Percentiles rank a stretch among this genome's conserved stretches.
phyloP scores from a whole-genome alignment of 1,284 basidiomycete species.

The Puccinia novopanici region DNA sequence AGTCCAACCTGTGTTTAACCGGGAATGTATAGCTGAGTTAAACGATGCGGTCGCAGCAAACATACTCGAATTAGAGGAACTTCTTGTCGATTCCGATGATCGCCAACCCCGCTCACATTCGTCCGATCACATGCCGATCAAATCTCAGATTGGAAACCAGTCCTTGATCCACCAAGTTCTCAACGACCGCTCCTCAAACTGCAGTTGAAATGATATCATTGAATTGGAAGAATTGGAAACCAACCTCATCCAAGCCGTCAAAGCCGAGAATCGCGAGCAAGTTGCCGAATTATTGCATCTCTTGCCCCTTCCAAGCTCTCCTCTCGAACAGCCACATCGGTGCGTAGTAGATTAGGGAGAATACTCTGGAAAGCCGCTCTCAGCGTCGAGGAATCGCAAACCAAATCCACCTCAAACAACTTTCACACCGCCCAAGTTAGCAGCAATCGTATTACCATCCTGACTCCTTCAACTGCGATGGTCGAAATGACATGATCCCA shows the following conservation, averaged over 20 bases:
- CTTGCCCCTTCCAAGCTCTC: slow-evolving; percentile 33
- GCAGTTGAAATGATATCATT: slow-evolving; percentile 41
- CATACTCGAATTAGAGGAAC: slow-evolving; percentile 83
- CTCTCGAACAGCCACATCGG: slow-evolving; percentile 18
- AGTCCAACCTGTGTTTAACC: slow-evolving; percentile 94
- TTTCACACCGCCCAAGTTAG: background rate
- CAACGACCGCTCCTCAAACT: background rate
- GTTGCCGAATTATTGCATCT: slow-evolving; percentile 28
- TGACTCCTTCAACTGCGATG: slow-evolving; percentile 41
- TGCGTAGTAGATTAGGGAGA: slow-evolving; percentile 68
- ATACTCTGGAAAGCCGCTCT: slow-evolving; percentile 89
- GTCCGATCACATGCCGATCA: slow-evolving; percentile 28
- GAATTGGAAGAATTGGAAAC: slow-evolving; percentile 46
- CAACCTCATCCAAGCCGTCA: slow-evolving; percentile 44
- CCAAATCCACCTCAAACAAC: background rate
- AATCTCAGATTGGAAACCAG: slow-evolving; percentile 51
- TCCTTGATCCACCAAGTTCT: slow-evolving; percentile 52
- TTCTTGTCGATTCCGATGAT: slow-evolving; percentile 61
- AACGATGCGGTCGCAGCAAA: slow-evolving; percentile 93
- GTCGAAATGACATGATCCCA: slow-evolving; percentile 62
- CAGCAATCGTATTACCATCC: slow-evolving; percentile 30
- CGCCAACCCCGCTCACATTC: slow-evolving; percentile 14
- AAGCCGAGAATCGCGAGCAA: slow-evolving; percentile 36
- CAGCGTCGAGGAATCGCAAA: slow-evolving; percentile 60
- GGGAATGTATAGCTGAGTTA: slow-evolving; percentile 94